phyloP scores from a whole-genome alignment of 116 monocot genomes.

The Trichopus zeylanicus region DNA sequence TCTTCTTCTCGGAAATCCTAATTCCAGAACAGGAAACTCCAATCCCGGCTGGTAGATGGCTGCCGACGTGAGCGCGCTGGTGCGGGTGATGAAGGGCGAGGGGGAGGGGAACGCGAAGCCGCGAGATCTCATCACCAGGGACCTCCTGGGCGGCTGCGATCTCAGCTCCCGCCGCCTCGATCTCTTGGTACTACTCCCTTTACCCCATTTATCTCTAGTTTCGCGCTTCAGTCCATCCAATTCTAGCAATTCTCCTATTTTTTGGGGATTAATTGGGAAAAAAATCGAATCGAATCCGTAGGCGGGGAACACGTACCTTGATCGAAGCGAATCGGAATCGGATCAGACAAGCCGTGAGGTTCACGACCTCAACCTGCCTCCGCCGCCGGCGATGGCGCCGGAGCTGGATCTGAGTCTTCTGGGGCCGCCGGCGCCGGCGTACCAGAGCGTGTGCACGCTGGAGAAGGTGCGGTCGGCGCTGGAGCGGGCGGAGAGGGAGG shows the following conservation, averaged over 20 bases:
- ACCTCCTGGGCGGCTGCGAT: slow-evolving; percentile 38
- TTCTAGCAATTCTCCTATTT: neutral
- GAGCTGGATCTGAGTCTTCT: slow-evolving; percentile 35
- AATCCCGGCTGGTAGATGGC: slow-evolving; percentile 19
- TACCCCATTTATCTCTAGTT: neutral
- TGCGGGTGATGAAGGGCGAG: slow-evolving; percentile 20
- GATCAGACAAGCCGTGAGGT: slow-evolving; percentile 1
- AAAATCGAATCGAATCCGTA: slow-evolving; percentile 4
- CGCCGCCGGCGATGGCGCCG: neutral
- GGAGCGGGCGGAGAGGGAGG: slow-evolving; percentile 23
- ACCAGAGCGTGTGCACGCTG: slow-evolving; percentile 71
- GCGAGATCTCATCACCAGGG: slow-evolving; percentile 39
- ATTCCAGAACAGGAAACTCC: neutral
- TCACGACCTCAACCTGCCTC: slow-evolving; percentile 40
- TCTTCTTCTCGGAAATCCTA: neutral
- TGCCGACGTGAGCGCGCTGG: slow-evolving; percentile 33
- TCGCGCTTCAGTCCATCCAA: too few relatives aligned
- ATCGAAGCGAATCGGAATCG: slow-evolving; percentile 1
- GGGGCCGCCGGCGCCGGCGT: slow-evolving; percentile 11
- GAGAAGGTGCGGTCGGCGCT: slow-evolving; percentile 66
- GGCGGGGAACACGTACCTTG: slow-evolving; percentile 17
- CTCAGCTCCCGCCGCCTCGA: slow-evolving; percentile 35
- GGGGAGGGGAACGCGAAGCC: neutral
- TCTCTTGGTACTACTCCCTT: slow-evolving; percentile 17
- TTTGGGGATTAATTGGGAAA: neutral